Conservation (phyloP, 805 yeast genomes). For the Lachancea dasiensis region DNA sequence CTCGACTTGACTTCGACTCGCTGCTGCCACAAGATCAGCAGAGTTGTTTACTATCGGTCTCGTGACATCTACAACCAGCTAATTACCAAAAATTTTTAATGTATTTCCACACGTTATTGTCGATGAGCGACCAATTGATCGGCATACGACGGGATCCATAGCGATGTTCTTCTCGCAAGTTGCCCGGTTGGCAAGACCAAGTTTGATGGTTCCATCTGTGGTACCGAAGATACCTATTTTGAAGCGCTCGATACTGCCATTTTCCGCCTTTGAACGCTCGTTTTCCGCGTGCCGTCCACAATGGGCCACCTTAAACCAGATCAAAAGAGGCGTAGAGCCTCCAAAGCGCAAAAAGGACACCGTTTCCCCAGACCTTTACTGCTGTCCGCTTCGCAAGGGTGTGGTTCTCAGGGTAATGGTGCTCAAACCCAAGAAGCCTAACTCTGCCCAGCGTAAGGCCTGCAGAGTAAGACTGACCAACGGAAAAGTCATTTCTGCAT, state of each 20-base stretch:
- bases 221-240: not conserved
- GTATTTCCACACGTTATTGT: too few species aligned
- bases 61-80: too few species aligned
- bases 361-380: constrained; percentile 75
- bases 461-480: constrained; percentile 89
- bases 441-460: constrained; percentile 96
- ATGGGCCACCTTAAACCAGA: constrained; percentile 70
- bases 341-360: constrained; percentile 43
- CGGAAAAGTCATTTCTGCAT: constrained; percentile 84
- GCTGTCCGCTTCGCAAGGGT: constrained; percentile 85
- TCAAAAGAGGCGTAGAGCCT: constrained; percentile 54
- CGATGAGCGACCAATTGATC: too few species aligned
- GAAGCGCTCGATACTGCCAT: not conserved
- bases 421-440: constrained; percentile 95
- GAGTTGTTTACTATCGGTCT: too few species aligned
- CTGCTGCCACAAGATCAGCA: too few species aligned
- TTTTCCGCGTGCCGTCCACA: constrained; percentile 13
- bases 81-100: too few species aligned
- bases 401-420: constrained; percentile 93
- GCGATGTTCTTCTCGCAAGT: too few species aligned
- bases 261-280: constrained; percentile 1
- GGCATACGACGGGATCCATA: too few species aligned
- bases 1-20: too few species aligned
- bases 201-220: not conserved
- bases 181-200: not conserved